These are phyloP conservation scores for Aspergillus aculeatus DNA, from an alignment of 2,329 filamentous ascomycete genomes.

Conservation along the genomic window DNA sequence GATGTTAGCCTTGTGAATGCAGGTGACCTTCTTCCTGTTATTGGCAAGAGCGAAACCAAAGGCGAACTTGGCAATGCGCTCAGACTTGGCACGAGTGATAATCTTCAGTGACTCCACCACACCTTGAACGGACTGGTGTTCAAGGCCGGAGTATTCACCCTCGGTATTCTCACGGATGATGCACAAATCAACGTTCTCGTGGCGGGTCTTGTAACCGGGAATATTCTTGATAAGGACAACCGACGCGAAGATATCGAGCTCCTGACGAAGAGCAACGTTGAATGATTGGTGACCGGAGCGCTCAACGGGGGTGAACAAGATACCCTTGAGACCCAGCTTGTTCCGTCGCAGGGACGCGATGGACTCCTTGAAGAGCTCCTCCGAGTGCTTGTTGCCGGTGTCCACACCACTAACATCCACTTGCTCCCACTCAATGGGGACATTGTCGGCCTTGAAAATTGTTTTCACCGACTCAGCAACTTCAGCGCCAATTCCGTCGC, in stretches of 20 bases:
- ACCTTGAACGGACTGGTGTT: constrained; percentile 94
- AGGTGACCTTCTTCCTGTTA: constrained; percentile 98
- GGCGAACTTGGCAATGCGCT: constrained; percentile 98
- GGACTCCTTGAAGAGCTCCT: constrained; percentile 92
- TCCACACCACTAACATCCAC: constrained; percentile 92
- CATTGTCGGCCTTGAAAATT: constrained; percentile 99
- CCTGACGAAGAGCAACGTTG: constrained; percentile 98
- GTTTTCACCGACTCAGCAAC: constrained; percentile 98
- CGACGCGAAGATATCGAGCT: constrained; percentile 98
- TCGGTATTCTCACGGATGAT: constrained; percentile 99
- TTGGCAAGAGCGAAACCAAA: constrained; percentile 98
- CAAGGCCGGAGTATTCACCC: constrained; percentile 97
- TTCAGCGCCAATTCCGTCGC: constrained; percentile 96
- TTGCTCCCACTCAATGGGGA: constrained; percentile 98
- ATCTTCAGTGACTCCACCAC: constrained; percentile 99
- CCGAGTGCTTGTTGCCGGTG: constrained; percentile 79
- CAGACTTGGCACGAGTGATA: constrained; percentile 97
- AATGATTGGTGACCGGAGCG: constrained; percentile 97
- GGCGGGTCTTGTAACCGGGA: constrained; percentile 93
- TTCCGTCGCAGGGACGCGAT: constrained; percentile 95
- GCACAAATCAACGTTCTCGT: constrained; percentile 96
- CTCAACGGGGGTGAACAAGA: constrained; percentile 95
- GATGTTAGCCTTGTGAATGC: constrained; percentile 99
- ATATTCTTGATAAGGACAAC: constrained; percentile 99
- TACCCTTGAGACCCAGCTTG: constrained; percentile 98